phyloP scores from a whole-genome alignment of 495 filamentous ascomycete species.

The Lophiostoma macrostomum region DNA sequence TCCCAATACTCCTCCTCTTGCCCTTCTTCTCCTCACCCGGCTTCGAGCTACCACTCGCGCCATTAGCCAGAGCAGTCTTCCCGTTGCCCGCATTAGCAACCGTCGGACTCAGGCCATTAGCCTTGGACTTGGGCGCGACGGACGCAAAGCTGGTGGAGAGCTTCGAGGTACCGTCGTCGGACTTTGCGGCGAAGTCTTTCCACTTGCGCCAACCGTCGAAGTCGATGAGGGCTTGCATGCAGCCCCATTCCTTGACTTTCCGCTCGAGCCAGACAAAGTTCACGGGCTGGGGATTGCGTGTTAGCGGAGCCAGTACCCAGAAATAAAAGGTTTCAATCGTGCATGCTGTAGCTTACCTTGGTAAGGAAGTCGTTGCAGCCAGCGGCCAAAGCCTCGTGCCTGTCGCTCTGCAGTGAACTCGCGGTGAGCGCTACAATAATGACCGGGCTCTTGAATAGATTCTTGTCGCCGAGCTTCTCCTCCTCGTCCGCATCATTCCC shows the following conservation, averaged over 20 bases:
- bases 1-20: slow-evolving; percentile 29
- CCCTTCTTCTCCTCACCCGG: slow-evolving; percentile 24
- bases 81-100: slow-evolving; percentile 9
- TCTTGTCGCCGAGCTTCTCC: slow-evolving; percentile 67
- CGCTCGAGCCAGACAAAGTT: slow-evolving; percentile 96
- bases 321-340: too few species aligned
- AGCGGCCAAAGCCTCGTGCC: slow-evolving; percentile 90
- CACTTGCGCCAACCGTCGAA: slow-evolving; percentile 98
- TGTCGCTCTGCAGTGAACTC: slow-evolving; percentile 85
- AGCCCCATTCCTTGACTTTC: slow-evolving; percentile 99
- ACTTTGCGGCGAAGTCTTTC: slow-evolving; percentile 62
- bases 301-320: too few species aligned
- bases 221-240: slow-evolving; percentile 98
- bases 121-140: slow-evolving; percentile 17
- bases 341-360: slow-evolving; percentile 70
- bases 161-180: slow-evolving; percentile 28
- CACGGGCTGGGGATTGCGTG: too few species aligned
- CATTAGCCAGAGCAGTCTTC: slow-evolving; percentile 1
- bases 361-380: slow-evolving; percentile 98
- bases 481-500: too few species aligned
- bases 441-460: slow-evolving; percentile 88
- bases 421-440: slow-evolving; percentile 98
- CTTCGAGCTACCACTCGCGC: slow-evolving; percentile 10
- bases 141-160: slow-evolving; percentile 26
- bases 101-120: slow-evolving; percentile 17